Evolutionary conservation across 192 early-diverging fungal genomes (phyloP), one percentile per base, ranked within the genome.

Genomic region (Anaeromyces robustus): DNA sequence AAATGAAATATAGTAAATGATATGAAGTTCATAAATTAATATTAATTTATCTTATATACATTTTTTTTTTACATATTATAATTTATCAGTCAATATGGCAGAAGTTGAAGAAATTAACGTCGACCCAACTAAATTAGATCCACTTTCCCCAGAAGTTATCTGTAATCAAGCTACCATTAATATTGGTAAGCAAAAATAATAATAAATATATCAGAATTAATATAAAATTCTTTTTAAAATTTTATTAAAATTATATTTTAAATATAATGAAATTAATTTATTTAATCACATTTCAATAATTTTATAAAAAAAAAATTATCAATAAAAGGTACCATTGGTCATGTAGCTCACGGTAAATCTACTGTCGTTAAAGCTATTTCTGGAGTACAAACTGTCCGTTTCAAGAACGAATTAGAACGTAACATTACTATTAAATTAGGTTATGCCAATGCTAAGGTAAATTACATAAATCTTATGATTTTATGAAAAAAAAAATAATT

Each of bases 401-500:
- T 98, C 87, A 96, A 96, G 88, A 98, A 95, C 85, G 97, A 99
- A 86, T 89, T 97, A 79, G 96, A 97, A 88, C 92, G 96, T 84
- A 99, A 99, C 88, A 99, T 98, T 91, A 99, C 97, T 77, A 99
- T 99, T 87, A 99, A 97, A 87, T 90, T 99, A 43, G 97, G 97
- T 78, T 99, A 99, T 83, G 97, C 97, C 80, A 99, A 99, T 82
- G 97, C 97, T 79, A 99, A 99, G 88, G 92, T 94, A 79, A 12
- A 30, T 29, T 14, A 12, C 6, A 59, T 11, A 31, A 11, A 30
- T 5, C n/a, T n/a, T n/a, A n/a, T n/a, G n/a, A n/a, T 29, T 12
- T 77, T 30, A 12, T 32, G 16, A 78, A 78, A 30, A 14, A 12
- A 30, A 30, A 4, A 12, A n/a, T n/a, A n/a, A n/a, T n/a, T n/a